These are phyloP conservation scores for Chimonanthus salicifolius DNA, from an alignment of 164 flowering plant species.

Conservation along the genomic window DNA sequence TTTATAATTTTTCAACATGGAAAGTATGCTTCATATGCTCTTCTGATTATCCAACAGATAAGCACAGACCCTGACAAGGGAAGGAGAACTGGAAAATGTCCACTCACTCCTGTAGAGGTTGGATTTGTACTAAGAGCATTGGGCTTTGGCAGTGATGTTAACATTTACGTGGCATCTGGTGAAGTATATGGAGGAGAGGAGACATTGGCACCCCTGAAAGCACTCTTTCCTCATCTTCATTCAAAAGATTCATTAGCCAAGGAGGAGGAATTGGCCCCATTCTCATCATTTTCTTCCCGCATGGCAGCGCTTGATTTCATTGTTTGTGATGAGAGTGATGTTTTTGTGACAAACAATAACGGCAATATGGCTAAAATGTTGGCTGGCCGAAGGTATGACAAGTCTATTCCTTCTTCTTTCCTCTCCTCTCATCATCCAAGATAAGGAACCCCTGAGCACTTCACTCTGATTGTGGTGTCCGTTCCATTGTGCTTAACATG, in stretches of 20 bases:
- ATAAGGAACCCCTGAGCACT: not conserved
- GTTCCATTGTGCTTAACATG: not conserved
- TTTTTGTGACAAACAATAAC: conserved; percentile 87
- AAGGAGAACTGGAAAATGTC: conserved; percentile 81
- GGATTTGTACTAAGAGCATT: conserved; percentile 90
- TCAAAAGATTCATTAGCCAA: conserved; percentile 78
- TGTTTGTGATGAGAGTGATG: conserved; percentile 90
- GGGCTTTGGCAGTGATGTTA: conserved; percentile 70
- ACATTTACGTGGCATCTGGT: conserved; percentile 93
- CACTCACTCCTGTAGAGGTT: conserved; percentile 91
- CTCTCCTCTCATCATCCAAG: not conserved
- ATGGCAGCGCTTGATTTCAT: conserved; percentile 96
- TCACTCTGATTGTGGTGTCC: not conserved
- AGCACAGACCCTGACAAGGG: conserved; percentile 48
- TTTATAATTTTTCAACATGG: too few species aligned
- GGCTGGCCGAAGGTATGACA: conserved; percentile 80
- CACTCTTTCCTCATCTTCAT: conserved; percentile 82
- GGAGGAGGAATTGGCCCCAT: conserved; percentile 57
- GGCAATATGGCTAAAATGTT: conserved; percentile 99
- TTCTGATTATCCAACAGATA: too few species aligned
- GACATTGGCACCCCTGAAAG: conserved; percentile 71
- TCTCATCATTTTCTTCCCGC: conserved; percentile 75
- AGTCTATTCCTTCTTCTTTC: not conserved
- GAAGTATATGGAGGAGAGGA: conserved; percentile 96
- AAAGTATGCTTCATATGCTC: too few species aligned